phyloP scores from a whole-genome alignment of 768 basidiomycete species.

The Cubamyces sp. region DNA sequence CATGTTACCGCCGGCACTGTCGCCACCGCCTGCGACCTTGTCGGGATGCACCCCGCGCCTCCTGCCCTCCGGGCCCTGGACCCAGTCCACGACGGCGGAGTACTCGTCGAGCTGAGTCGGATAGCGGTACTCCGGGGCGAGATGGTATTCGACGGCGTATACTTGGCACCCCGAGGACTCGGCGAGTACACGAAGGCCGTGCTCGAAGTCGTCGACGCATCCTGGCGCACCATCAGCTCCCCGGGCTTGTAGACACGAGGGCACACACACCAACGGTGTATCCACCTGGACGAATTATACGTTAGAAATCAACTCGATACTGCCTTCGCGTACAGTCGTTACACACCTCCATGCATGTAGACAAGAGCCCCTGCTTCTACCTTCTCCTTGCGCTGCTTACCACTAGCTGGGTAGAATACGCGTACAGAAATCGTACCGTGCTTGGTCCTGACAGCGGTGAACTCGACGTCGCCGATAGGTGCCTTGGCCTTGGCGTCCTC shows the following conservation, averaged over 20 bases:
- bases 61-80: conserved; percentile 13
- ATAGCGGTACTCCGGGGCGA: conserved; percentile 19
- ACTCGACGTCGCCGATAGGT: conserved; percentile 12
- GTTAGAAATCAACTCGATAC: no score
- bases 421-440: conserved; percentile 12
- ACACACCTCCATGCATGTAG: conserved; percentile 22
- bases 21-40: conserved; percentile 19
- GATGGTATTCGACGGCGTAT: conserved; percentile 22
- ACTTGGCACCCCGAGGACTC: conserved; percentile 20
- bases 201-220: conserved; percentile 21
- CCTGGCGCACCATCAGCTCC: background rate
- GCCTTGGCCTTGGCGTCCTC: conserved; percentile 6
- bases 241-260: background rate
- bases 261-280: conserved; percentile 12
- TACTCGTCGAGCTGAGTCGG: conserved; percentile 23
- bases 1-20: conserved; percentile 24
- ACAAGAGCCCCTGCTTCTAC: conserved; percentile 15
- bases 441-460: conserved; percentile 18
- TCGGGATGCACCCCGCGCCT: conserved; percentile 18
- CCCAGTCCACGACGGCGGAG: conserved; percentile 16
- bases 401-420: conserved; percentile 11
- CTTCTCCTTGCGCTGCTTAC: background rate
- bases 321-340: background rate
- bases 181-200: conserved; percentile 19
- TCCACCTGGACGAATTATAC: conserved; percentile 2